Conservation (phyloP, 495 filamentous ascomycete species). For the Aspergillus haitiensis region DNA sequence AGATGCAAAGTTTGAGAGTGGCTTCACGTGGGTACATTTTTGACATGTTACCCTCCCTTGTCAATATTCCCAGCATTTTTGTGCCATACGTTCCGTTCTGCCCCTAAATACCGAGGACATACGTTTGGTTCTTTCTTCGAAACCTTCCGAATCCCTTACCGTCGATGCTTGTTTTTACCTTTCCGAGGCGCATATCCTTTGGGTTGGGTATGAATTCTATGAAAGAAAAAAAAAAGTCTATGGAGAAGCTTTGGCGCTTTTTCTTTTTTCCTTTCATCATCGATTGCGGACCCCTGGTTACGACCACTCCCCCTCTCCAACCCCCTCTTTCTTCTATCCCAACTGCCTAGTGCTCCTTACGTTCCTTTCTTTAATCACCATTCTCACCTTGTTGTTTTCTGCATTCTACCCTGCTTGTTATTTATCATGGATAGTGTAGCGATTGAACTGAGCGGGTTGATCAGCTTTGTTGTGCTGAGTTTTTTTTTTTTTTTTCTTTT, state of each 20-base stretch:
- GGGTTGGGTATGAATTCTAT: background rate
- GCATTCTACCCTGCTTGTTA: constrained; percentile 22
- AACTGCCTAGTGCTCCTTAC: constrained; percentile 20
- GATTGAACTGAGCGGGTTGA: constrained; percentile 37
- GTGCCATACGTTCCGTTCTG: background rate
- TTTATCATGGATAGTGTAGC: constrained; percentile 37
- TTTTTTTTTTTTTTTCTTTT: constrained; percentile 18
- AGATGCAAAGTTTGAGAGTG: background rate
- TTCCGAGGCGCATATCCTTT: constrained; percentile 2
- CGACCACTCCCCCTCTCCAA: constrained; percentile 6
- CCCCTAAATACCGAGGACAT: background rate
- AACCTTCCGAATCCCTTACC: constrained; percentile 5
- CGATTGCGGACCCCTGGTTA: constrained; percentile 3
- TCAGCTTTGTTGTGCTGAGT: constrained; percentile 10
- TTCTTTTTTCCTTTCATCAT: constrained; percentile 9
- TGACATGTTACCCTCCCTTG: constrained; percentile 12
- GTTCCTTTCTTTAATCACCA: constrained; percentile 18
- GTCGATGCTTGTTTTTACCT: constrained; percentile 14
- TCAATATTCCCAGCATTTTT: constrained; percentile 10
- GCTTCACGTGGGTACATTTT: background rate
- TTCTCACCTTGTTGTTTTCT: constrained; percentile 12
- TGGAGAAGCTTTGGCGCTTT: constrained; percentile 1
- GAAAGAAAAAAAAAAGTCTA: background rate
- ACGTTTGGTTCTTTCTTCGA: constrained; percentile 15
- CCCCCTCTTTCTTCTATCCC: constrained; percentile 4